Evolutionary conservation across 2,329 filamentous ascomycete genomes (phyloP), one percentile per base, ranked within the genome.

Genomic region (Didymosphaeria variabile): DNA sequence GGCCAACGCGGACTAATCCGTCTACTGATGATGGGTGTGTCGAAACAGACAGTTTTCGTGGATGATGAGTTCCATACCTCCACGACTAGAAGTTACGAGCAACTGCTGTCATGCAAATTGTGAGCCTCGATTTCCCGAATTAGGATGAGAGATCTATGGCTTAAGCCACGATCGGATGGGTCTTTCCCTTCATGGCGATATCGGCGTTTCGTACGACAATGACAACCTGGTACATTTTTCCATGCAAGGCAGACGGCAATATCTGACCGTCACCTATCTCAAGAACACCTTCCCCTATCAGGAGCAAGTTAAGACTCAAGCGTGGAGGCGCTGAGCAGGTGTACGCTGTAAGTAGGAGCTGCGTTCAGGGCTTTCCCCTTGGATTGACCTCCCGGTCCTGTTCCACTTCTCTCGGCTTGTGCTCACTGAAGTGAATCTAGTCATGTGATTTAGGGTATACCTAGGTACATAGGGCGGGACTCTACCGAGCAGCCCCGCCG

Each of bases 61-160:
- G 13, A 6, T 38, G 36, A 38, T 15, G 17, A 38, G 2, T 15
- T 15, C 17, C 36, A 17, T 38, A 29, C 26, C 36, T 38, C 36
- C 36, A 38, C 36, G 13, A 17, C 10, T 38, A 15, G 2, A 38
- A 15, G 13, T 38, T 10, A 38, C 36, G 17, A 38, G 36, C 26
- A 29, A 29, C 26, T 29, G 26, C 26, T 29, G 26, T 29, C 26
- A 29, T 29, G 26, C 4, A 29, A 29, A 29, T 6, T 29, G 26
- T 29, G 4, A 29, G 26, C 26, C 26, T 29, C 26, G 6, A 29
- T 29, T 6, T 29, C 26, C 26, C 6, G 26, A 15, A 17, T 15
- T 38, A 38, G 36, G 36, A 38, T 17, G 36, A 50, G 31, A 44
- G 55, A 52, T 58, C 36, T 44, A 34, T 58, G 46, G 46, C 46